phyloP scores from a whole-genome alignment of 2,329 filamentous ascomycete species.

The Trichoderma sp. region DNA sequence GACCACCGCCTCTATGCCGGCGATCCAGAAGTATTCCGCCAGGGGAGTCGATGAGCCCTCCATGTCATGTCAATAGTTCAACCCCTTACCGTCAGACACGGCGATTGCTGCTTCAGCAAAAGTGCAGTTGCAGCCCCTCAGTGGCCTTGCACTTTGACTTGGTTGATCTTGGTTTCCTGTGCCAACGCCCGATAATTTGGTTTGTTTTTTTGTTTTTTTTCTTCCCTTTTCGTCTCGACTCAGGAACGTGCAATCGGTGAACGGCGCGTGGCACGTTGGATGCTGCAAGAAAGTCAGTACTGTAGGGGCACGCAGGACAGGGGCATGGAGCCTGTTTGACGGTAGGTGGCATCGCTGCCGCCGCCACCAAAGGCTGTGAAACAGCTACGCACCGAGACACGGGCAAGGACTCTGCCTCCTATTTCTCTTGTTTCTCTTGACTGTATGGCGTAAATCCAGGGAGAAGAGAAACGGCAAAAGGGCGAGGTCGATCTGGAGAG shows the following conservation, averaged over 20 bases:
- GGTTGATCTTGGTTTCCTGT: neutral
- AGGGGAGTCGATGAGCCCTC: slow-evolving; percentile 61
- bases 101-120: neutral
- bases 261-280: slow-evolving; percentile 18
- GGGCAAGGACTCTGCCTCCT: neutral
- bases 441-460: neutral
- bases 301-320: slow-evolving; percentile 21
- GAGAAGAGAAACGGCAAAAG: neutral
- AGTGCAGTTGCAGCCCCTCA: slow-evolving; percentile 7
- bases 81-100: slow-evolving; percentile 24
- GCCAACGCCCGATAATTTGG: neutral
- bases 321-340: slow-evolving; percentile 16
- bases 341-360: slow-evolving; percentile 19
- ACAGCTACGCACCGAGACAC: slow-evolving; percentile 15
- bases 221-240: neutral
- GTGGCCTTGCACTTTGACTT: neutral
- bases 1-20: slow-evolving; percentile 64
- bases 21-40: slow-evolving; percentile 75
- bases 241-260: slow-evolving; percentile 17
- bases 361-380: slow-evolving; percentile 17
- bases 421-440: neutral
- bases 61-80: slow-evolving; percentile 48
- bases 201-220: neutral
- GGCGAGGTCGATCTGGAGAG: neutral
- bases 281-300: slow-evolving; percentile 20